Conservation (phyloP, 495 filamentous ascomycete species). For the Aspergillus bertholletiae region DNA sequence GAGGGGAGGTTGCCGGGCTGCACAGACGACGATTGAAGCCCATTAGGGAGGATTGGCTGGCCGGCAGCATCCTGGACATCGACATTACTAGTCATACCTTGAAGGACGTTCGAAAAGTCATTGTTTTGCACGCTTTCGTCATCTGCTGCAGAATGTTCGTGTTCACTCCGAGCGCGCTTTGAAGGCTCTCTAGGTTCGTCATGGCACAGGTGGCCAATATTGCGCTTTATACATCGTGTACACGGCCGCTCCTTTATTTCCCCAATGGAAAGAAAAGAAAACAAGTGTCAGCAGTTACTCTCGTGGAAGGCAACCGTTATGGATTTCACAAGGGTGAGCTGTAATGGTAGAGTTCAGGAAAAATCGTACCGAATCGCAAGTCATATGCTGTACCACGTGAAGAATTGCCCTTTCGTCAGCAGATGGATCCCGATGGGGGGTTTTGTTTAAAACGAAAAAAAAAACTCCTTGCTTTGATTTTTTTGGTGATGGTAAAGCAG, state of each 20-base stretch:
- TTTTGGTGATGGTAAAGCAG: background rate
- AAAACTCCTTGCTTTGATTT: background rate
- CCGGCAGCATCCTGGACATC: conserved; percentile 40
- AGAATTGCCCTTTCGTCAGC: conserved; percentile 35
- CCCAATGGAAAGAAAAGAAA: conserved; percentile 7
- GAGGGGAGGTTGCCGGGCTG: conserved; percentile 32
- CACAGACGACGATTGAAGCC: conserved; percentile 30
- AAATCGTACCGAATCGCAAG: conserved; percentile 96
- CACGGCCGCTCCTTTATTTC: conserved; percentile 80
- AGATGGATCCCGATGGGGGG: conserved; percentile 14
- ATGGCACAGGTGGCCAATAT: conserved; percentile 98
- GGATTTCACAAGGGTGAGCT: conserved; percentile 23
- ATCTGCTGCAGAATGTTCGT: conserved; percentile 55
- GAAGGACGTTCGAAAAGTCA: conserved; percentile 32
- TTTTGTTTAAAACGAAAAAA: too few species aligned
- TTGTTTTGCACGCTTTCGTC: conserved; percentile 54
- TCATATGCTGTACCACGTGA: conserved; percentile 84
- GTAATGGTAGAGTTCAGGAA: conserved; percentile 35
- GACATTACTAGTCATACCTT: conserved; percentile 39
- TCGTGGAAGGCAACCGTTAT: conserved; percentile 11
- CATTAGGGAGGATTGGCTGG: conserved; percentile 38
- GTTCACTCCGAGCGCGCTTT: conserved; percentile 73
- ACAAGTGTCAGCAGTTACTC: conserved; percentile 23
- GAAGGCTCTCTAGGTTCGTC: conserved; percentile 84
- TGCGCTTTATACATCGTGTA: conserved; percentile 96